Base-by-base conservation (phyloP, 2,329 filamentous ascomycete genomes). In the Nigrograna mackinnonii region DNA sequence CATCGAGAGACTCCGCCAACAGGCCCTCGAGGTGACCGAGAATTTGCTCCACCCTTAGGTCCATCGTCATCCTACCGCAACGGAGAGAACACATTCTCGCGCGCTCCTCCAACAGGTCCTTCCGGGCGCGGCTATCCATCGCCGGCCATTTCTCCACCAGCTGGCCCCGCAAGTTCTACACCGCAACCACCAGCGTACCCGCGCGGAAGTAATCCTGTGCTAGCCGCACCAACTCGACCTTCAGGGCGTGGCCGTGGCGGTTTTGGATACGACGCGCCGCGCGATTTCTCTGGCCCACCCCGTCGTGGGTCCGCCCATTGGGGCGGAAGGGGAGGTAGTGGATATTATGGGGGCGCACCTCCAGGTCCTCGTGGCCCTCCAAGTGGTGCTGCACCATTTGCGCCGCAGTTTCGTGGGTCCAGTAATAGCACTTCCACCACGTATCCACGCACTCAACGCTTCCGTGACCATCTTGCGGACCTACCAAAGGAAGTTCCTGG, bases 361-460 rank as follows among this genome's bases (percentile, higher is more conserved):
- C 57, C 66, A 18, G 67, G 67, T 2, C 67, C 68, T 41, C 54
- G 66, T 21, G 61, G 62, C 19, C 44, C 61, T 24, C 31, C 16
- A 28, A 28, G 24, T 28, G 24, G 24, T 28, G 24, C 24, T 28
- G 24, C 11, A 11, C 24, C 24, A 13, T 64, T 63, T 40, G 55
- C 64, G 17, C 63, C 66, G 13, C 59, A 67, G 11, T 72, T 70
- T 54, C 67, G 73, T 26, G 71, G 69, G 19, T 68, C 65, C 5
- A 67, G 58, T 52, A 74, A 70, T 45, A 68, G 63, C 39, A 70
- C 71, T 2, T 65, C 69, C 9, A 71, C 69, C 2, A 75, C 73
- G 1, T 76, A 75, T 39, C 72, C 73, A 7, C 72, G 74, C 19
- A 70, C 70, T 2, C 72, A 74, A 55, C 71, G 73, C 30, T 76